Conservation (phyloP, 1,284 basidiomycete genomes). For the Trichosporon ovoides region DNA sequence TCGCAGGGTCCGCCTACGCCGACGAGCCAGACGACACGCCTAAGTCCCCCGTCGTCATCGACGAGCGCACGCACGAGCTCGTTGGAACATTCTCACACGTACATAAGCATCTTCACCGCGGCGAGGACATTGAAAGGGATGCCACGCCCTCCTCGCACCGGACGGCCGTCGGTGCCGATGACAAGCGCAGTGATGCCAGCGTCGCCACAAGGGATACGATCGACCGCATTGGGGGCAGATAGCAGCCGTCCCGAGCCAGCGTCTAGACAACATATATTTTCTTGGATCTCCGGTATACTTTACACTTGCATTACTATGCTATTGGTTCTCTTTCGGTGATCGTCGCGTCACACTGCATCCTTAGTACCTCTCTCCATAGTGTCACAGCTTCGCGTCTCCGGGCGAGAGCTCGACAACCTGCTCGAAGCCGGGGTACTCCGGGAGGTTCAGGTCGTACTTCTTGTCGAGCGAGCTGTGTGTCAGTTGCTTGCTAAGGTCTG, state of each 20-base stretch:
- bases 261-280: too few species aligned
- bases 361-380: not conserved
- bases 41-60: not conserved
- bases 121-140: not conserved
- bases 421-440: slow-evolving; percentile 65
- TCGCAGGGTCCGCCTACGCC: not conserved
- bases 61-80: not conserved
- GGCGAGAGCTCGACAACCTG: slow-evolving; percentile 67
- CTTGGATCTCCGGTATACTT: too few species aligned
- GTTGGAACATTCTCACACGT: not conserved
- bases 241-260: too few species aligned
- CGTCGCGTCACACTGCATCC: not conserved
- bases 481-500: not conserved
- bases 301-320: too few species aligned
- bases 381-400: slow-evolving; percentile 9
- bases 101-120: not conserved
- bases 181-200: not conserved
- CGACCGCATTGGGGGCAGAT: too few species aligned
- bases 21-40: not conserved
- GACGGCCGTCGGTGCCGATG: not conserved
- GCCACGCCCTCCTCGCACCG: not conserved
- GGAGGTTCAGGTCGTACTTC: slow-evolving; percentile 70
- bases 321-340: too few species aligned
- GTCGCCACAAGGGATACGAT: too few species aligned
- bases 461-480: slow-evolving; percentile 59